Evolutionary conservation across 1,284 basidiomycete species (phyloP).

Genomic region (Rhodotorula glutinis): DNA sequence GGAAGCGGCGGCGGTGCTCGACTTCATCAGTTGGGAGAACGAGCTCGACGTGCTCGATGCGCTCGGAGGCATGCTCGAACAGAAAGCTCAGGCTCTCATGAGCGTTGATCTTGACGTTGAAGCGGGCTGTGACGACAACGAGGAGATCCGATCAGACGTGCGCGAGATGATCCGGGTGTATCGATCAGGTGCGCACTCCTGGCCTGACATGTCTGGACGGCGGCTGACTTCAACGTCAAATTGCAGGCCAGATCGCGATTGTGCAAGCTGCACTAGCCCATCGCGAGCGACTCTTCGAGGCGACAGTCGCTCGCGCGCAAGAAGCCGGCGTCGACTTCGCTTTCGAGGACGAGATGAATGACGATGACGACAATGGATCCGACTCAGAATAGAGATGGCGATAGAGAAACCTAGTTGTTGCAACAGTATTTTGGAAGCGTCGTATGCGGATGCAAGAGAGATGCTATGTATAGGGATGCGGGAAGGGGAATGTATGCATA

Average conservation of each 20-base stretch:
- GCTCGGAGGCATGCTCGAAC: slow-evolving; percentile 49
- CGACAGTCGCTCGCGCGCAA: slow-evolving; percentile 19
- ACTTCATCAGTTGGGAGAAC: slow-evolving; percentile 39
- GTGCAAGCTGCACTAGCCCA: slow-evolving; percentile 21
- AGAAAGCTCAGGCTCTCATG: slow-evolving; percentile 21
- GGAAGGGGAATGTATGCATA: not conserved
- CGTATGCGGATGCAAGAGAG: not conserved
- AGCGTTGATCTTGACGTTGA: not conserved
- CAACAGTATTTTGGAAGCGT: too few relatives aligned
- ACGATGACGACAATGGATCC: slow-evolving; percentile 4
- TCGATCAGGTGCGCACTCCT: slow-evolving; percentile 22
- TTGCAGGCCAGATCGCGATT: slow-evolving; percentile 36
- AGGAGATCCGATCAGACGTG: slow-evolving; percentile 17
- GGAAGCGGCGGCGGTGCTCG: slow-evolving; percentile 51
- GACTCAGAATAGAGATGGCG: too few relatives aligned
- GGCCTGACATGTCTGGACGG: accelerated
- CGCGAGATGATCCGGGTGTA: slow-evolving; percentile 36
- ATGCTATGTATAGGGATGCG: not conserved
- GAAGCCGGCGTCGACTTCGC: slow-evolving; percentile 33
- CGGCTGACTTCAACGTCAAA: not conserved
- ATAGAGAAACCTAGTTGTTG: too few relatives aligned
- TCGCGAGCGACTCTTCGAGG: slow-evolving; percentile 21
- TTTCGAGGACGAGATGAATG: slow-evolving; percentile 44
- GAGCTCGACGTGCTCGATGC: slow-evolving; percentile 44
- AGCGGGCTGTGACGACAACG: not conserved